phyloP scores from a whole-genome alignment of 2,329 filamentous ascomycete genomes.

The Verticillium albo-atrum region DNA sequence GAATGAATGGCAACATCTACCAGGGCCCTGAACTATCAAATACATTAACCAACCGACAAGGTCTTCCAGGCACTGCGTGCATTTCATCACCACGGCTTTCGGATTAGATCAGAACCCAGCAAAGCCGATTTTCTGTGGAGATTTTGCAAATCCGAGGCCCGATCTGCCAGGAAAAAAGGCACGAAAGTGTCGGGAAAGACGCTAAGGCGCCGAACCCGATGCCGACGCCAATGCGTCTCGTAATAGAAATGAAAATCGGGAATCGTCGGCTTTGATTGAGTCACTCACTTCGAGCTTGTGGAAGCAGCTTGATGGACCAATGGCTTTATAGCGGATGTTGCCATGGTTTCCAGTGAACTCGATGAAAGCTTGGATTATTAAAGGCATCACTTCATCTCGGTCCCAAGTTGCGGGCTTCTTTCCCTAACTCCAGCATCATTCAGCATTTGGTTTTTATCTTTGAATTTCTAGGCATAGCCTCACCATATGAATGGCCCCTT shows the following conservation, averaged over 20 bases:
- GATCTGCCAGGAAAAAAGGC: background rate
- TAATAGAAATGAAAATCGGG: background rate
- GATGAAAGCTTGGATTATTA: no score
- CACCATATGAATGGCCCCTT: conserved; percentile 11
- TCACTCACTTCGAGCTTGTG: background rate
- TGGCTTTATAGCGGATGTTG: background rate
- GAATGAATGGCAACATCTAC: background rate
- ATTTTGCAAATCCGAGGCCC: background rate
- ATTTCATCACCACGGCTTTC: background rate
- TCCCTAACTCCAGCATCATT: no score
- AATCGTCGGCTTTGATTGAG: background rate
- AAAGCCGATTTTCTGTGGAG: background rate
- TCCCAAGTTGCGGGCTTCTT: no score
- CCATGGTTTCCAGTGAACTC: no score
- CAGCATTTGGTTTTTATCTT: no score
- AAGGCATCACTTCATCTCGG: no score
- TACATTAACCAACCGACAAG: background rate
- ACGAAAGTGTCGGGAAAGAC: background rate
- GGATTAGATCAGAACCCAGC: background rate
- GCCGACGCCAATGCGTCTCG: background rate
- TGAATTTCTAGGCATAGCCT: background rate
- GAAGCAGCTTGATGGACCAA: background rate
- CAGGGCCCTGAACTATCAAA: background rate
- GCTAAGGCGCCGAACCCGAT: background rate
- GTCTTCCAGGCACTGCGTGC: background rate